Base-by-base conservation (phyloP, 148 eudicot genomes). In the Rhododendron vialii region DNA sequence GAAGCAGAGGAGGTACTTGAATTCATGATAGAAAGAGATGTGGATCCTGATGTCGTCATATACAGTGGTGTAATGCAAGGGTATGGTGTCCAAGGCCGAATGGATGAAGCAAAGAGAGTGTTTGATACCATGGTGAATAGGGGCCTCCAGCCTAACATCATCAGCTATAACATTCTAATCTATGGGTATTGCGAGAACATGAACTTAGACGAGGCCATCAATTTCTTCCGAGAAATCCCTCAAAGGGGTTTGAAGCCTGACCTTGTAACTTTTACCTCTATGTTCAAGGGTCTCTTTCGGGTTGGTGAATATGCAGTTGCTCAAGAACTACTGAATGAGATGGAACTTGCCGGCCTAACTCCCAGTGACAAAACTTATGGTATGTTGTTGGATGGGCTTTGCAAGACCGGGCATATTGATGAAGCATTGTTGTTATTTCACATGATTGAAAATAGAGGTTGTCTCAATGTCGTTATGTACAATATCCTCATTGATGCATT, bases 401-500 rank as follows among this genome's bases (percentile, higher is more conserved):
- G 83, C 50, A 85, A 41, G 43, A 79, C 35, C 17, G 57, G 65
- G 41, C 51, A n/a, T 18, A 45, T 45, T 17, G 38, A 14, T 9
- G 57, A 61, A 80, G 76, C 84, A n/a, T 57, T 45, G 28, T 43
- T 38, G 1, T 30, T 41, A 38, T 80, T 57, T 63, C 57, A n/a
- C 18, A 4, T 35, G 26, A 35, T 61, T n/a, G 77, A 78, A 65
- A 36, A 17, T 14, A 75, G 61, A 7, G 14, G 57, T 57, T 80
- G 48, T 35, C 35, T 63, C 12, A 14, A 63, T 80, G 30, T 85
- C 15, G 35, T 53, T 61, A 41, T n/a, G 5, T 55, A 80, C 45
- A 80, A 35, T 33, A 30, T 80, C 55, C 65, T 85, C 22, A 80
- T 80, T 61, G 30, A 79, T 85, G 87, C 83, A 18, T 43, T 85